Evolutionary conservation across 352 stramenopile genomes (phyloP), one percentile per base, ranked within the genome.

Genomic region (Aphanomyces stellatus): DNA sequence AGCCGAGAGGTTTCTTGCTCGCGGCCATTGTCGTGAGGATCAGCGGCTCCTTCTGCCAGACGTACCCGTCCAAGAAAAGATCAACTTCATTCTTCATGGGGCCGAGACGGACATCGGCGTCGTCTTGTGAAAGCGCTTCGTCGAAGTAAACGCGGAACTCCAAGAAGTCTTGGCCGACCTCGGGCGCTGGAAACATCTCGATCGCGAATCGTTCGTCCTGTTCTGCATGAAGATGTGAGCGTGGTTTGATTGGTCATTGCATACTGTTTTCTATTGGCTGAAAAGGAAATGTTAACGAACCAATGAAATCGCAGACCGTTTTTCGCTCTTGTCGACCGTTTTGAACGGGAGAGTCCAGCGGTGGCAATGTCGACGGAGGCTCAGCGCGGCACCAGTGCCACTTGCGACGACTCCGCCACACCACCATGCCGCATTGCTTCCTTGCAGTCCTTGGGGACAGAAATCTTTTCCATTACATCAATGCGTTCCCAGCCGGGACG

Each of bases 11-110:
- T 5, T 40, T 24, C 25, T 60, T 35, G 6, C 15, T 27, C n/a
- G n/a, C n/a, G n/a, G n/a, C n/a, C n/a, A n/a, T n/a, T n/a, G n/a
- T n/a, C n/a, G n/a, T n/a, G 0, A 69, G 53, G 24, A n/a, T 22
- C 19, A 66, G 42, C 28, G 61, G 61, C 31, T 72, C 62, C 34
- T 63, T 55, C n/a, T 72, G 35, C 41, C 46, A 60, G 31, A 70
- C 30, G 31, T 61, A 65, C 22, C 35, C 51, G 17, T 30, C 17
- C 3, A 70, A 19, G 19, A 68, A 30, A 13, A 49, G 1, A 31
- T 43, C 55, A 8, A 64, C 22, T 22, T 64, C 35, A 8, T 28
- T n/a, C 19, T 43, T 11, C 35, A 67, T 56, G 13, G 17, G 8
- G 7, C 10, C 24, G 11, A 43, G 6, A 8, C 34, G 19, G 1